Evolutionary conservation across 2,329 filamentous ascomycete species (phyloP).

Genomic region (Apiospora sp.): DNA sequence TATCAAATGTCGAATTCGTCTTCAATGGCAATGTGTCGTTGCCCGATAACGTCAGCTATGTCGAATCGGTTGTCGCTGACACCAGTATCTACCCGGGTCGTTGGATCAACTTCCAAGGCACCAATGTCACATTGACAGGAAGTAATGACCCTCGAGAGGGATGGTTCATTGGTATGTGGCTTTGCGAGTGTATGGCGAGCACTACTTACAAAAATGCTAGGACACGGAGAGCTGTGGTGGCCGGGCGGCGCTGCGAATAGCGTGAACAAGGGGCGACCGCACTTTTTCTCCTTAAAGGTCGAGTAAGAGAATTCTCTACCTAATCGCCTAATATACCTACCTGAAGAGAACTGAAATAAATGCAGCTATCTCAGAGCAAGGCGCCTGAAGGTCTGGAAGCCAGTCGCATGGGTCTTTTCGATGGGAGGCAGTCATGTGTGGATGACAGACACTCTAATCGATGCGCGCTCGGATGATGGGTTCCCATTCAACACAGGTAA

Average conservation of each 20-base stretch:
- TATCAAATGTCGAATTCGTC: constrained; percentile 33
- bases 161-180: constrained; percentile 32
- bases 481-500: constrained; percentile 36
- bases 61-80: constrained; percentile 32
- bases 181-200: neutral
- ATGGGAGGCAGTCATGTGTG: constrained; percentile 32
- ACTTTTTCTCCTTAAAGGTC: constrained; percentile 34
- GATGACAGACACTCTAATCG: constrained; percentile 35
- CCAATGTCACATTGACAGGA: constrained; percentile 28
- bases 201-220: neutral
- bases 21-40: constrained; percentile 34
- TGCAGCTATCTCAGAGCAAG: constrained; percentile 30
- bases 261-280: constrained; percentile 32
- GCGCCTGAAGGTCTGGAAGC: constrained; percentile 34
- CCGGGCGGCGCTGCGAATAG: constrained; percentile 29
- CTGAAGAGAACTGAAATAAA: neutral
- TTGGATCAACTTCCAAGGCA: constrained; percentile 35
- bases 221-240: constrained; percentile 36
- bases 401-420: constrained; percentile 35
- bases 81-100: constrained; percentile 34
- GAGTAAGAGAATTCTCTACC: constrained; percentile 1
- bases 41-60: constrained; percentile 31
- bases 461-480: constrained; percentile 31
- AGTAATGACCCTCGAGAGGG: constrained; percentile 25
- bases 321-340: no score